These are phyloP conservation scores for Bothia castanella DNA, from an alignment of 1,284 basidiomycete species.

Conservation along the genomic window DNA sequence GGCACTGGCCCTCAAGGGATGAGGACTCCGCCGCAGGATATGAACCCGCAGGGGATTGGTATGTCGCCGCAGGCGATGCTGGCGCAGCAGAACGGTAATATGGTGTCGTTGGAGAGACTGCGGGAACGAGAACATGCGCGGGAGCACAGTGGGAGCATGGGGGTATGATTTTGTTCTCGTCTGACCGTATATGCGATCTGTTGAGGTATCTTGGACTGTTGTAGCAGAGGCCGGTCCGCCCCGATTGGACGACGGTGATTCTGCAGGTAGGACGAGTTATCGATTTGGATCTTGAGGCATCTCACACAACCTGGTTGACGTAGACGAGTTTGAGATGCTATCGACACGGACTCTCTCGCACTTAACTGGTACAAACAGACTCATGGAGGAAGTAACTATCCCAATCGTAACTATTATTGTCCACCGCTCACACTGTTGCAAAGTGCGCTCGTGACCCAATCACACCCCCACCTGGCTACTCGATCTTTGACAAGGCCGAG, in stretches of 20 bases:
- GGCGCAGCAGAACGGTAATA: conserved; percentile 63
- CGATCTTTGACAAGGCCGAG: conserved; percentile 57
- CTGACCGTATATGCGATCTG: neutral
- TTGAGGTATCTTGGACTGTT: conserved; percentile 2
- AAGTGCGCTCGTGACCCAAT: conserved; percentile 46
- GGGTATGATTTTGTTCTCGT: conserved; percentile 10
- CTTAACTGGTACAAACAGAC: conserved; percentile 69
- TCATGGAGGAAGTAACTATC: conserved; percentile 65
- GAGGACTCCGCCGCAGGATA: conserved; percentile 28
- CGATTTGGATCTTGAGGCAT: neutral
- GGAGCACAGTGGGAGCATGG: conserved; percentile 28
- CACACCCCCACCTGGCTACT: conserved; percentile 48
- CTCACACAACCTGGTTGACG: neutral
- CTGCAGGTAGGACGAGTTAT: conserved; percentile 48
- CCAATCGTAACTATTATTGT: no score
- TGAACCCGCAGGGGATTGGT: conserved; percentile 24
- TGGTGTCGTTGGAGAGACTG: conserved; percentile 64
- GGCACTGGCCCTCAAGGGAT: conserved; percentile 29
- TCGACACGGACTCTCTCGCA: conserved; percentile 68
- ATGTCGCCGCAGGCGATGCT: conserved; percentile 57
- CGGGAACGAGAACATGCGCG: conserved; percentile 47
- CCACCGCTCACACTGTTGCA: conserved; percentile 4
- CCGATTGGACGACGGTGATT: conserved; percentile 62
- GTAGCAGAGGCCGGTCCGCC: conserved; percentile 38
- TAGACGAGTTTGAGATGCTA: conserved; percentile 68